Evolutionary conservation across 139 green algal genomes (phyloP).

Genomic region (Micractinium conductrix): DNA sequence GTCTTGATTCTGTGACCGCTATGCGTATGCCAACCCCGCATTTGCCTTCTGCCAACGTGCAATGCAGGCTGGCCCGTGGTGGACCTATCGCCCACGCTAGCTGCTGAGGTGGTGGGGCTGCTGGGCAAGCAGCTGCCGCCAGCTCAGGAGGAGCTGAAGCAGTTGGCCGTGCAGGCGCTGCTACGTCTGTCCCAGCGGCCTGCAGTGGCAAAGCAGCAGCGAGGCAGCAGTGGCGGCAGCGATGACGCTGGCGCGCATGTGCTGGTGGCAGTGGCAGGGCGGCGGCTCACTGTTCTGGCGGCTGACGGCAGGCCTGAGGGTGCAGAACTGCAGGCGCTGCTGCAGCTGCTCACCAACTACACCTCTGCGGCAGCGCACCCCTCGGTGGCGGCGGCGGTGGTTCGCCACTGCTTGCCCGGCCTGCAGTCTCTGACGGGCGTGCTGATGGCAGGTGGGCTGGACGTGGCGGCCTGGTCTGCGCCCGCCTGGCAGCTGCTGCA

Average conservation of each 20-base stretch:
- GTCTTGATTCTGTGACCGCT: too few relatives aligned
- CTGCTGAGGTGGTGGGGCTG: constrained; percentile 37
- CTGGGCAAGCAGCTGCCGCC: constrained; percentile 6
- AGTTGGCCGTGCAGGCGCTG: constrained; percentile 19
- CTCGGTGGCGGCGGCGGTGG: not conserved
- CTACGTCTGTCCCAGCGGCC: constrained; percentile 24
- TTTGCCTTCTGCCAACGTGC: not conserved
- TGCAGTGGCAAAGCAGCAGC: not conserved
- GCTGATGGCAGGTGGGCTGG: constrained; percentile 27
- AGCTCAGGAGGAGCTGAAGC: constrained; percentile 24
- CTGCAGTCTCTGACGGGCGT: constrained; percentile 23
- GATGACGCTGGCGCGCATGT: not conserved
- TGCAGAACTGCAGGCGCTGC: not conserved
- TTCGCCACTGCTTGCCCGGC: constrained; percentile 12
- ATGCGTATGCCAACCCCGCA: too few relatives aligned
- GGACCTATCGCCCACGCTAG: constrained; percentile 31
- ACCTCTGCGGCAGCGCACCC: not conserved
- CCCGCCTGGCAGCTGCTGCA: constrained; percentile 38
- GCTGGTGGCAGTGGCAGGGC: not conserved
- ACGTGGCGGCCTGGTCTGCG: constrained; percentile 2
- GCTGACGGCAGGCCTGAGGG: not conserved
- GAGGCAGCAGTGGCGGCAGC: not conserved
- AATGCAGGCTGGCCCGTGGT: constrained; percentile 18
- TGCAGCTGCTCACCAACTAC: constrained; percentile 40
- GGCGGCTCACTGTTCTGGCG: not conserved